Evolutionary conservation across 1,284 basidiomycete species (phyloP), one percentile per base, ranked within the genome.

Genomic region (Ustilago trichophora): DNA sequence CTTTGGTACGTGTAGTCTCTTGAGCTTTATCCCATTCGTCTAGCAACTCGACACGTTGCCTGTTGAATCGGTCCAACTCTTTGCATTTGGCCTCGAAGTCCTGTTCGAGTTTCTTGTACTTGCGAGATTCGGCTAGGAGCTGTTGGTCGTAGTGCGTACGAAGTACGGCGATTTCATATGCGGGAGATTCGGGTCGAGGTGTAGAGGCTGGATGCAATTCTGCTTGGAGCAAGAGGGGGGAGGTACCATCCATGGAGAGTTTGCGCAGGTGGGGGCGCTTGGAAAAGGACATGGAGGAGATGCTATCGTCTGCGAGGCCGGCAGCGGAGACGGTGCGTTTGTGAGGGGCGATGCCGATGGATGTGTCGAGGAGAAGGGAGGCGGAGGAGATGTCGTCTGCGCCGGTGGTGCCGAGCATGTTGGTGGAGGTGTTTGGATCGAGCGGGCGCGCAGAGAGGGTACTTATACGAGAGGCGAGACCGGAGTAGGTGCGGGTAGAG

Each of bases 1-100:
- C 60, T 16, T 67, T 62, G 4, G 60, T 16, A 6, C 51, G 53
- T 4, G 49, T 40, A 24, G 57, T 33, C 13, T 65, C 73, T 27
- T 75, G 70, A 40, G 57, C 55, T 21, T 64, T 51, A 15, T 79
- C 76, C 77, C 77, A 79, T 24, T 78, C 72, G 33, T 65, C 43
- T 16, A 76, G 43, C 29, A 77, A 49, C 36, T 76, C 76, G 19
- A 73, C 64, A n/a, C 75, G 50, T 37, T 78, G 72, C 16, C 65
- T 58, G 35, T 76, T 67, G 48, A 73, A 69, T 19, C 67, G 55
- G 22, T 79, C 76, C 15, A 78, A 43, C 40, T 79, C 75, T 25
- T 70, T 71, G 44, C 63, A 65, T 34, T 73, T 73, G 18, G 65
- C 64, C 25, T 66, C 59, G 38, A 58, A 48, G 35, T 73, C 72